phyloP scores from a whole-genome alignment of 2,329 filamentous ascomycete genomes.

The Fusarium nanum region DNA sequence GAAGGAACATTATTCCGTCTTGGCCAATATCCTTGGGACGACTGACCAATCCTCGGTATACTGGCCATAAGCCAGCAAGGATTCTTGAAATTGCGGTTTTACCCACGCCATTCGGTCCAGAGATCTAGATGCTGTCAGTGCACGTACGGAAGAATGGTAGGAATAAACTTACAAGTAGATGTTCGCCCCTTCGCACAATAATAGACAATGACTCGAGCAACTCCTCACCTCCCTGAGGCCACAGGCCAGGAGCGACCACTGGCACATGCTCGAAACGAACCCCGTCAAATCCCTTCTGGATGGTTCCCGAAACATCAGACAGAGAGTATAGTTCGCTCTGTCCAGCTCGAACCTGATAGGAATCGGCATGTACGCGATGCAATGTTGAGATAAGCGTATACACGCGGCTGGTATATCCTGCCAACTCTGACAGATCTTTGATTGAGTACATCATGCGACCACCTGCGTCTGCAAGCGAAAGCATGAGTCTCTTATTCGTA shows the following conservation, averaged over 20 bases:
- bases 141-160: background rate
- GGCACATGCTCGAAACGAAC: constrained; percentile 94
- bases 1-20: constrained; percentile 98
- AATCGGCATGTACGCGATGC: constrained; percentile 90
- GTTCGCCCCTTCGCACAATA: constrained; percentile 89
- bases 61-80: constrained; percentile 93
- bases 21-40: constrained; percentile 82
- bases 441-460: constrained; percentile 99
- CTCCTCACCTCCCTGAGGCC: constrained; percentile 91
- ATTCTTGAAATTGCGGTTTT: constrained; percentile 91
- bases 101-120: constrained; percentile 92
- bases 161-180: constrained; percentile 73
- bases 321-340: constrained; percentile 87
- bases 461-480: constrained; percentile 94
- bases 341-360: constrained; percentile 77
- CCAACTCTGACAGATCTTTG: constrained; percentile 95
- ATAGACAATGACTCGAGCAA: constrained; percentile 89
- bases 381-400: constrained; percentile 96
- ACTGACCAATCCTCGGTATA: constrained; percentile 92
- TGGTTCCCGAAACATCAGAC: constrained; percentile 91
- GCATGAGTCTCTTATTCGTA: constrained; percentile 98
- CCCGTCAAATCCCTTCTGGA: constrained; percentile 94
- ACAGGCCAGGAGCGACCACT: constrained; percentile 87
- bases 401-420: constrained; percentile 94
- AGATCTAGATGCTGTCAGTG: constrained; percentile 67